Evolutionary conservation across 2,329 filamentous ascomycete genomes (phyloP), one percentile per base, ranked within the genome.

Genomic region (Aspergillus viridinutans): DNA sequence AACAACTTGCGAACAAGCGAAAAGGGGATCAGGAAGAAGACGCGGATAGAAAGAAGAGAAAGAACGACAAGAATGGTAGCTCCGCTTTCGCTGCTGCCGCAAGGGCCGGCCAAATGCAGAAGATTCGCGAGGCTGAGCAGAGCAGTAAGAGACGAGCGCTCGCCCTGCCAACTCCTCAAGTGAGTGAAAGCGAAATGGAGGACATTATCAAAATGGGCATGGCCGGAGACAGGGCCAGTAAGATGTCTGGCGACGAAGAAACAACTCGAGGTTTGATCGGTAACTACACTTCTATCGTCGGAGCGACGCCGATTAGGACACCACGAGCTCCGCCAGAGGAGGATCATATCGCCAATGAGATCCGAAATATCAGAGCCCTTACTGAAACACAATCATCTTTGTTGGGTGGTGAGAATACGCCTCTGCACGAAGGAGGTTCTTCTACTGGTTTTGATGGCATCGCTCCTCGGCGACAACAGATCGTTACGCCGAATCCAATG

Each of bases 151-250:
- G 94, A 57, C 85, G 91, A 57, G 79, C 88, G 6, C 80, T 99
- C n/a, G 86, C 88, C 49, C 79, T 99, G 26, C 94, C 94, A 8
- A 81, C 90, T 25, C 94, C 94, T 8, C 94, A 99, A 76, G 91
- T 99, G 66, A 88, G 90, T 72, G 94, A 99, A 69, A 83, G 86
- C 47, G 94, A 99, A 75, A 80, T 99, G 58, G 94, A 99, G 70
- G 92, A 97, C 64, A 97, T 99, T 68, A 91, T 99, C 62, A 99
- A 99, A 80, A 96, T 97, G 92, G 93, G 94, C 48, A 90, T 96
- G 83, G 85, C 92, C 58, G 94, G 93, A 40, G 92, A 97, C 69
- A 87, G 88, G 52, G 94, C 94, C 47, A 92, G 87, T 67, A 79
- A 82, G 61, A 80, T 90, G 71, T 90, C 90, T 4, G 84, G 85